A percentile compares a stretch with the other conserved stretches of the same genome.
phyloP scores from a whole-genome alignment of 148 eudicot genomes.

The Pouteria glomerata region DNA sequence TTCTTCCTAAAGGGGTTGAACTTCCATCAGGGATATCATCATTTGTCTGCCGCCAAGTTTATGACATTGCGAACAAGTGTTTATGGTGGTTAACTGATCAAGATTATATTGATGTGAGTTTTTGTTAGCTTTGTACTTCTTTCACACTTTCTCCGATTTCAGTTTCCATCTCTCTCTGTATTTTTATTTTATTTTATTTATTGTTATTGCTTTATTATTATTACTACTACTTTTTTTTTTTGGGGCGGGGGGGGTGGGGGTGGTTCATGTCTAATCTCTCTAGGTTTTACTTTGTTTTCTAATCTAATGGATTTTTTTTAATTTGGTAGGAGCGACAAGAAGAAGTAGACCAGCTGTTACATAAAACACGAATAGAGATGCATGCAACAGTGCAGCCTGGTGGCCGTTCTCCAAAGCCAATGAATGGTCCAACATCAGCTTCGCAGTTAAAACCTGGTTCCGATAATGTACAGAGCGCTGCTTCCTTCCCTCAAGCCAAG shows the following conservation, averaged over 20 bases:
- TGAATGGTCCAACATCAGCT: slow-evolving; percentile 48
- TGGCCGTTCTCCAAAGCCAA: slow-evolving; percentile 74
- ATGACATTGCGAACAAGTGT: slow-evolving; percentile 61
- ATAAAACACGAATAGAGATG: slow-evolving; percentile 62
- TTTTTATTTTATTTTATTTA: background rate
- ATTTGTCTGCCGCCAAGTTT: slow-evolving; percentile 75
- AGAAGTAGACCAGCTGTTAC: slow-evolving; percentile 75
- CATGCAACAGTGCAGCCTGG: slow-evolving; percentile 66
- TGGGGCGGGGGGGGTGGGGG: background rate
- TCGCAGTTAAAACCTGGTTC: slow-evolving; percentile 70
- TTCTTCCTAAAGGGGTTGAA: slow-evolving; percentile 71
- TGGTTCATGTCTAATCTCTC: background rate
- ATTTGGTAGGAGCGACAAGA: slow-evolving; percentile 79
- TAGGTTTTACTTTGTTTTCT: background rate
- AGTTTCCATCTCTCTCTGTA: background rate
- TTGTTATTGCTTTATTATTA: too few species aligned
- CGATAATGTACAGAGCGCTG: slow-evolving; percentile 54
- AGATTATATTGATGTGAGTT: slow-evolving; percentile 69
- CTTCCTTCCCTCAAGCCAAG: slow-evolving; percentile 47
- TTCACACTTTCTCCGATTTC: background rate
- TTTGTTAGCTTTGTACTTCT: background rate
- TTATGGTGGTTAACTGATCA: slow-evolving; percentile 83
- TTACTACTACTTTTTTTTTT: too few species aligned
- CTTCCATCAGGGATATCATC: slow-evolving; percentile 68
- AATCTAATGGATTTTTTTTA: background rate